Percentiles rank a stretch among this genome's conserved stretches.
Evolutionary conservation across 805 yeast species (phyloP).

Genomic region (Spathaspora gorwiae): DNA sequence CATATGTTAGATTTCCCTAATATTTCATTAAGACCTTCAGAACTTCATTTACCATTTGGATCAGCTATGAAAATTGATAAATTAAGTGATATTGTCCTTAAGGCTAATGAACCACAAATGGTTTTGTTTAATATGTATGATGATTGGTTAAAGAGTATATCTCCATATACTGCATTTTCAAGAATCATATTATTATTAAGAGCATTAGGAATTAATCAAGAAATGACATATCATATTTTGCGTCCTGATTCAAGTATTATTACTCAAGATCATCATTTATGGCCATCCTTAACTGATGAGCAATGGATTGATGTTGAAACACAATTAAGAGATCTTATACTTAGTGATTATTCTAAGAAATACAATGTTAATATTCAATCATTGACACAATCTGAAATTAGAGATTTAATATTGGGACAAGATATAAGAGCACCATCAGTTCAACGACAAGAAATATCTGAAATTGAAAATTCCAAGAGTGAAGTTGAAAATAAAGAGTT

Average conservation of each 20-base stretch:
- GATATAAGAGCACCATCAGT: constrained; percentile 87
- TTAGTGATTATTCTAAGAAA: constrained; percentile 79
- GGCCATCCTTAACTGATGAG: constrained; percentile 88
- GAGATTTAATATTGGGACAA: constrained; percentile 93
- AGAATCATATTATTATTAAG: constrained; percentile 78
- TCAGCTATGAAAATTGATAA: constrained; percentile 81
- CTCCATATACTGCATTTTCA: constrained; percentile 92
- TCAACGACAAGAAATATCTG: constrained; percentile 79
- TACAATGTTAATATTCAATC: constrained; percentile 82
- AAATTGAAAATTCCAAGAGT: constrained; percentile 49
- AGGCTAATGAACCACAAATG: constrained; percentile 92
- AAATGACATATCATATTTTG: constrained; percentile 67
- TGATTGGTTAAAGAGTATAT: constrained; percentile 82
- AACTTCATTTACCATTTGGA: constrained; percentile 83
- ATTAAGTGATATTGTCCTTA: constrained; percentile 69
- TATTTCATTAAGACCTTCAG: constrained; percentile 83
- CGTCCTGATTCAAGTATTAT: constrained; percentile 68
- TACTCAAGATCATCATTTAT: constrained; percentile 75
- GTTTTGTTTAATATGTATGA: constrained; percentile 86
- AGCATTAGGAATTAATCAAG: constrained; percentile 73
- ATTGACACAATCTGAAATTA: constrained; percentile 86
- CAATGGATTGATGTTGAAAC: constrained; percentile 92
- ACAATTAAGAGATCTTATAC: constrained; percentile 80
- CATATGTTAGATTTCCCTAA: constrained; percentile 97
- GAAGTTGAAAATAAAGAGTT: constrained; percentile 48